Conservation (phyloP, 192 early-diverging fungal genomes). For the Phlyctochytrium planicorne region DNA sequence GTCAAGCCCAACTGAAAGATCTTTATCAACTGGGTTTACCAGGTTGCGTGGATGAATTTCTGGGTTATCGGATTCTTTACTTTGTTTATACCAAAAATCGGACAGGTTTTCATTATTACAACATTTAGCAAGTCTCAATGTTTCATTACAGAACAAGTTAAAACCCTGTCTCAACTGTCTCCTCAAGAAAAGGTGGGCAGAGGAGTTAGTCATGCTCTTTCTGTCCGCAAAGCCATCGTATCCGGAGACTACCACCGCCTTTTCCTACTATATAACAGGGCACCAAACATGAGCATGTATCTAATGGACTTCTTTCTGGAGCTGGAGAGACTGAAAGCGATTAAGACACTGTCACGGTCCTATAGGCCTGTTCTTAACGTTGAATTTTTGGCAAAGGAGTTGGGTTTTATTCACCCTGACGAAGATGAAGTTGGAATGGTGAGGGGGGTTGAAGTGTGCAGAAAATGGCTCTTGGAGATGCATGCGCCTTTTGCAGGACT, state of each 20-base stretch:
- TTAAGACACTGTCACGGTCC: constrained; percentile 76
- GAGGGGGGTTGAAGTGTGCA: constrained; percentile 24
- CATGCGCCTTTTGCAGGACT: constrained; percentile 20
- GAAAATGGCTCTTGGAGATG: constrained; percentile 23
- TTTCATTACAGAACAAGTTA: constrained; percentile 67
- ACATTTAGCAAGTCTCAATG: not conserved
- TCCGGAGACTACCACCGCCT: constrained; percentile 83
- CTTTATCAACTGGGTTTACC: constrained; percentile 69
- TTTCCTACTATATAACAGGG: constrained; percentile 72
- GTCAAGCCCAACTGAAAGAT: constrained; percentile 90
- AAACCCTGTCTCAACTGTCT: constrained; percentile 73
- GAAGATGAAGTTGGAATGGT: constrained; percentile 7
- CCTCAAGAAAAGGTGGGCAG: constrained; percentile 60
- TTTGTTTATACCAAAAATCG: constrained; percentile 83
- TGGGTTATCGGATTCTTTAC: constrained; percentile 92
- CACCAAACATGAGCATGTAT: constrained; percentile 86
- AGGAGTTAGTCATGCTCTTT: constrained; percentile 76
- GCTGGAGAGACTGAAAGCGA: constrained; percentile 77
- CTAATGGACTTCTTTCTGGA: constrained; percentile 91
- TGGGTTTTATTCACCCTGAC: constrained; percentile 59
- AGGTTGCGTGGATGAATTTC: constrained; percentile 86
- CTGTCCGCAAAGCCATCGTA: constrained; percentile 76
- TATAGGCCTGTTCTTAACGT: constrained; percentile 66
- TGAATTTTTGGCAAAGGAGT: constrained; percentile 57
- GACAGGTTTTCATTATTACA: constrained; percentile 51